Evolutionary conservation across 441 rosid genomes (phyloP).

Genomic region (Rhodomyrtus psidioides): DNA sequence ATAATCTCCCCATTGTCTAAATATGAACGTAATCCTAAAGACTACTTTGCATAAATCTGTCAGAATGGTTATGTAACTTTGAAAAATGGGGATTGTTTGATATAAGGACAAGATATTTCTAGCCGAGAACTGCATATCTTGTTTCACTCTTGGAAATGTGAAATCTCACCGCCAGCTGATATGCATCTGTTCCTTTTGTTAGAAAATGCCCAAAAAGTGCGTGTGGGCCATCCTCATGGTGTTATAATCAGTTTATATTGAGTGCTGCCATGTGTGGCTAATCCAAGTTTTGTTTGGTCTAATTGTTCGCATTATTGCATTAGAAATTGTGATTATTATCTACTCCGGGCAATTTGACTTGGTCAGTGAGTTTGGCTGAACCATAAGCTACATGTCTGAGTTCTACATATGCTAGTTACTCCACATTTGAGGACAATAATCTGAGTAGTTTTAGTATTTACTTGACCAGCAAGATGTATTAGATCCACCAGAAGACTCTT

Average conservation of each 20-base stretch:
- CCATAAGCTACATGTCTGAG: neutral
- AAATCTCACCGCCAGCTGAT: neutral
- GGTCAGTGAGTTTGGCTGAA: neutral
- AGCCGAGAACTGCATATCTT: neutral
- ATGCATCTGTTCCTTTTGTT: neutral
- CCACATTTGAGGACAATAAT: neutral
- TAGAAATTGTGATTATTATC: neutral
- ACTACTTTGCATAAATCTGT: neutral
- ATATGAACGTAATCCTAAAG: neutral
- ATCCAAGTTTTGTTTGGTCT: neutral
- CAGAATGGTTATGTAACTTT: neutral
- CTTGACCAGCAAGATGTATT: slow-evolving; percentile 68
- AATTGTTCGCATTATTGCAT: neutral
- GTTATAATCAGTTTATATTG: neutral
- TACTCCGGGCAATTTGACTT: neutral
- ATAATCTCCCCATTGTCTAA: neutral
- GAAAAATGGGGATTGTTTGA: neutral
- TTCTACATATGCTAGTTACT: neutral
- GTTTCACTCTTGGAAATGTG: neutral
- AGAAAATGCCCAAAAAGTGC: neutral
- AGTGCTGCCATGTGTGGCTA: neutral
- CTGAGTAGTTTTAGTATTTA: slow-evolving; percentile 1
- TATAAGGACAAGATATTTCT: neutral
- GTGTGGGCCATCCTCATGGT: neutral
- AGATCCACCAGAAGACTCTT: slow-evolving; percentile 98